Percentiles rank a stretch among this genome's conserved stretches.
Evolutionary conservation across 2,329 filamentous ascomycete genomes (phyloP).

Genomic region (Tolypocladium tundrense): DNA sequence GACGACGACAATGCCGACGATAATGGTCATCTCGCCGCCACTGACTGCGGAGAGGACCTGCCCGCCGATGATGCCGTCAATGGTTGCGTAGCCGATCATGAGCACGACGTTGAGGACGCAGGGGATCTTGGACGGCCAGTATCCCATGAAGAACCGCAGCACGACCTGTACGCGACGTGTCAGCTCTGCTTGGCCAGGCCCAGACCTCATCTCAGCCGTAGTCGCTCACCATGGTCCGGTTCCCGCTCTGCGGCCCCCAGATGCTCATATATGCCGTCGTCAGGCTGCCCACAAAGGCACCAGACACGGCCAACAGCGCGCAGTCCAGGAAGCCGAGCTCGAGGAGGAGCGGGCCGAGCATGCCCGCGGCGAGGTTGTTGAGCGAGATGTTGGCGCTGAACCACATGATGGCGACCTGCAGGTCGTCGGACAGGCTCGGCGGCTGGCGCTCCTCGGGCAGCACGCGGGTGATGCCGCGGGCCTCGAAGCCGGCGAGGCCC

Average conservation of each 20-base stretch:
- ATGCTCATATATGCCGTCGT: slow-evolving; percentile 70
- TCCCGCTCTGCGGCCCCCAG: slow-evolving; percentile 63
- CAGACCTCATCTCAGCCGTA: too few relatives aligned
- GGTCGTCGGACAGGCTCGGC: slow-evolving; percentile 20
- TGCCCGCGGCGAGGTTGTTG: slow-evolving; percentile 53
- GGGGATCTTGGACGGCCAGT: slow-evolving; percentile 30
- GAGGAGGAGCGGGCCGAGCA: slow-evolving; percentile 59
- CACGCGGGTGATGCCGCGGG: slow-evolving; percentile 29
- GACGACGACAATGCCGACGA: slow-evolving; percentile 66
- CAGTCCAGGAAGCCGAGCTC: slow-evolving; percentile 63
- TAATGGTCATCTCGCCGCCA: slow-evolving; percentile 51
- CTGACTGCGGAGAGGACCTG: slow-evolving; percentile 70
- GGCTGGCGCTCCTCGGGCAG: slow-evolving; percentile 23
- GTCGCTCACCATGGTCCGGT: slow-evolving; percentile 57
- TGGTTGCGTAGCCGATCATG: slow-evolving; percentile 64
- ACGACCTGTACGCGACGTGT: slow-evolving; percentile 34
- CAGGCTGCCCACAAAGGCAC: slow-evolving; percentile 63
- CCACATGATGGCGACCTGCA: slow-evolving; percentile 31
- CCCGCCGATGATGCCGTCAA: slow-evolving; percentile 72
- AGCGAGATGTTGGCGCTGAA: slow-evolving; percentile 33
- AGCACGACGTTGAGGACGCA: slow-evolving; percentile 40
- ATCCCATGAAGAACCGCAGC: slow-evolving; percentile 69
- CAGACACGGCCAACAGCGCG: slow-evolving; percentile 60
- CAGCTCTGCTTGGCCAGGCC: too few relatives aligned
- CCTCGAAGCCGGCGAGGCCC: slow-evolving; percentile 24